Conservation (phyloP, 2,329 filamentous ascomycete species). For the Trichoderma sp. region DNA sequence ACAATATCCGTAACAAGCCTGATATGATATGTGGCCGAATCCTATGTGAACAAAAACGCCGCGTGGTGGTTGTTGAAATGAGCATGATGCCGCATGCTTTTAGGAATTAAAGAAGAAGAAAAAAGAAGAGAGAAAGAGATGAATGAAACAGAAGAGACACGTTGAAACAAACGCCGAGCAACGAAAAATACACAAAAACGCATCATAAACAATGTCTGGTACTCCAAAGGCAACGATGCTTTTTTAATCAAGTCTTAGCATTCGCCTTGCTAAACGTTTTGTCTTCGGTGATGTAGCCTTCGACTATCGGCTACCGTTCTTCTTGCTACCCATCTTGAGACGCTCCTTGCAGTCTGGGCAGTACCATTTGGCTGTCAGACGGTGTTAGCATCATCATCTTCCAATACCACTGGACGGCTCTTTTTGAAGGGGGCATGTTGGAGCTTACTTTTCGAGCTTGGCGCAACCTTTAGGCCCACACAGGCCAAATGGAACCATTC, state of each 20-base stretch:
- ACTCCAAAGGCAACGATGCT: background rate
- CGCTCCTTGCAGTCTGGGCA: slow-evolving; percentile 75
- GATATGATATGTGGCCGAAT: slow-evolving; percentile 8
- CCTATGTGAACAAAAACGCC: slow-evolving; percentile 18
- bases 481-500: slow-evolving; percentile 86
- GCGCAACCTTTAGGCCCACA: slow-evolving; percentile 74
- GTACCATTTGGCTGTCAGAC: slow-evolving; percentile 69
- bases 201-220: background rate
- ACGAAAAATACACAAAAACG: background rate
- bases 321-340: slow-evolving; percentile 56
- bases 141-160: background rate
- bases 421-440: background rate
- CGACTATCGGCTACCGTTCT: slow-evolving; percentile 45
- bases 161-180: slow-evolving; percentile 14
- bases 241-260: background rate
- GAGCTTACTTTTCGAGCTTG: slow-evolving; percentile 69
- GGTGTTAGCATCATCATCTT: slow-evolving; percentile 7
- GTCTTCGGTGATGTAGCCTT: background rate
- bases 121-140: background rate
- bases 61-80: background rate
- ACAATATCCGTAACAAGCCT: slow-evolving; percentile 12
- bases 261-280: background rate
- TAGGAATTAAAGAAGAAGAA: background rate
- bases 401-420: background rate
- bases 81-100: background rate